Percentiles rank a stretch among this genome's conserved stretches.
Conservation (phyloP, 2,329 filamentous ascomycete genomes). For the Trichophyton benhamiae region DNA sequence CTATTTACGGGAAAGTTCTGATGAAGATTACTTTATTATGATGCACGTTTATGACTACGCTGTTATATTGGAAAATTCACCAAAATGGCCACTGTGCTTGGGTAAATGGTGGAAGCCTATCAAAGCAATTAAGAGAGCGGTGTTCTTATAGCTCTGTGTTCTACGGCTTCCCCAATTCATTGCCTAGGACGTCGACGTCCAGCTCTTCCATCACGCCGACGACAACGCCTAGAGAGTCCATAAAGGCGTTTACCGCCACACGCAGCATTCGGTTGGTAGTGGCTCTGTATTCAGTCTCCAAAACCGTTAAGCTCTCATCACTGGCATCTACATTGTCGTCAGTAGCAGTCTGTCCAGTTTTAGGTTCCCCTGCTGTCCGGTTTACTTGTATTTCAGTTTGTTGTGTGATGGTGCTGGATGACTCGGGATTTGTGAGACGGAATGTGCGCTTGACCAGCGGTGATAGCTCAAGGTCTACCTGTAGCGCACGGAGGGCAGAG, state of each 20-base stretch:
- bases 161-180: slow-evolving; percentile 4
- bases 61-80: too few species aligned
- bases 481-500: slow-evolving; percentile 60
- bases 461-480: slow-evolving; percentile 82
- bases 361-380: not conserved
- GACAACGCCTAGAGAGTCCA: slow-evolving; percentile 76
- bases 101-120: not conserved
- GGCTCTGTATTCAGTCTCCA: slow-evolving; percentile 68
- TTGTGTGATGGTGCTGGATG: slow-evolving; percentile 14
- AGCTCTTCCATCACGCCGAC: slow-evolving; percentile 82
- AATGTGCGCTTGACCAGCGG: slow-evolving; percentile 65
- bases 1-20: too few species aligned
- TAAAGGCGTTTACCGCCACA: slow-evolving; percentile 90
- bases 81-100: not conserved
- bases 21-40: too few species aligned
- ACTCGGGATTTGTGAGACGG: slow-evolving; percentile 32
- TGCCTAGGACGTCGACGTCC: slow-evolving; percentile 62
- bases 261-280: slow-evolving; percentile 94
- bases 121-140: not conserved
- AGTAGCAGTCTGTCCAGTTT: slow-evolving; percentile 12
- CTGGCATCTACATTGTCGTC: slow-evolving; percentile 3
- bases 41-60: too few species aligned
- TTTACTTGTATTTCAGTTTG: slow-evolving; percentile 11
- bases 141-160: not conserved
- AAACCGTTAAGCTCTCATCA: slow-evolving; percentile 39